Base-by-base conservation (phyloP, 371 early-diverging fungal species). In the Syncephalastrum racemosum region DNA sequence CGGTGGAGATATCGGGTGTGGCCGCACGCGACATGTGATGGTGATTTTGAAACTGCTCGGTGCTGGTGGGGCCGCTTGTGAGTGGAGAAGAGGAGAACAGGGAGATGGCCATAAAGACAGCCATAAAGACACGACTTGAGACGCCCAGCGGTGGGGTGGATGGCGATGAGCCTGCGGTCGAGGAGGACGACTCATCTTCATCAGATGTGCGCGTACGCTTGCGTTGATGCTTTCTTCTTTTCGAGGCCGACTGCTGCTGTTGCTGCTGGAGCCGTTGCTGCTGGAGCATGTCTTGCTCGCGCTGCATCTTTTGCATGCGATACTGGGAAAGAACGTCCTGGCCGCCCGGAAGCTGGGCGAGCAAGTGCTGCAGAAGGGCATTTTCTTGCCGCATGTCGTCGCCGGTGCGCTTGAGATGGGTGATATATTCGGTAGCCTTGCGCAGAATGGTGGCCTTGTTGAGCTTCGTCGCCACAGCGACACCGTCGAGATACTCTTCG, bases 401-500 rank as follows among this genome's bases (percentile, higher is more conserved):
- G 25, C 86, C 84, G 18, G 72, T 81, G 24, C 78, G 73, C 51
- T 88, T 85, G 24, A 95, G 67, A 55, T 91, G 81, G 40, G 81
- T 78, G 56, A 95, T 94, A 67, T 95, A 94, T 66, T 95, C 93
- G 0, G 94, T 92, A 0, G 93, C 88, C 56, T 92, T 92, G 40
- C 90, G 78, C 58, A 95, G 63, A 42, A 95, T 88, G 1, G 93
- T 93, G 0, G 95, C 95, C 71, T 95, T 95, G 79, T 95, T 93
- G 24, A 90, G 76, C 56, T 92, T 93, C 10, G 89, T 87, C 0
- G 89, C 90, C 2, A 85, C 86, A 2, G 81, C 70, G 6, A 84
- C 85, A 24, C 86, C 86, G 47, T 87, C 89, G 1, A 87, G 76
- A 51, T 81, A 82, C 49, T 86, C 86, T 51, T 80, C 80, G 2